Base-by-base conservation (phyloP, 2,329 filamentous ascomycete species). In the Tolypocladium guangdongense region DNA sequence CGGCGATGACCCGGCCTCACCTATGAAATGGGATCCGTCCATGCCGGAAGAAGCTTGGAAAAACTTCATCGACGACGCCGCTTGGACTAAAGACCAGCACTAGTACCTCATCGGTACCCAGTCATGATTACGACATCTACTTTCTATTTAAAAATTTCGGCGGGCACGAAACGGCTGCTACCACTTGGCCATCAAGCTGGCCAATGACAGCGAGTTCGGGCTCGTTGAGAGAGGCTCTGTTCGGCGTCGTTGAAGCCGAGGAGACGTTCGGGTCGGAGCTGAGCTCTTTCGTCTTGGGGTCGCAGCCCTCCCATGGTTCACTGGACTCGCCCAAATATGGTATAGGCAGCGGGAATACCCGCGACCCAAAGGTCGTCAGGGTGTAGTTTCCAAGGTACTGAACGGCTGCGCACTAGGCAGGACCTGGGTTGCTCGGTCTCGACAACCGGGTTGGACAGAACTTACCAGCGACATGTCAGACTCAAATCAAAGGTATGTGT, bases 321-420 rank as follows among this genome's bases (percentile, higher is more conserved):
- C 56, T 50, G 33, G 64, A 58, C 5, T 66, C 68, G 4, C 76
- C 72, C 27, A 82, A 58, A 56, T 83, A 83, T 1, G 80, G 80
- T 41, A 80, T 70, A 0, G 80, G 80, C 8, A 83, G 68, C 3
- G 80, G 80, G 55, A 81, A 83, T 0, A 83, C 78, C 1, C 80
- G 74, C 2, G 80, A n/a, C n/a, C n/a, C n/a, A n/a, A n/a, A n/a
- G n/a, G n/a, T n/a, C n/a, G n/a, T n/a, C n/a, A n/a, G n/a, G n/a
- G n/a, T n/a, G n/a, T n/a, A n/a, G n/a, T n/a, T n/a, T n/a, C n/a
- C n/a, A n/a, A n/a, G n/a, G n/a, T n/a, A n/a, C n/a, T n/a, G n/a
- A n/a, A n/a, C n/a, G n/a, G n/a, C n/a, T n/a, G n/a, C n/a, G n/a
- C n/a, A n/a, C n/a, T n/a, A n/a, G n/a, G n/a, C n/a, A n/a, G n/a